These are phyloP conservation scores for Phaeosphaeria sp. DNA, from an alignment of 2,329 filamentous ascomycete species.

Conservation along the genomic window DNA sequence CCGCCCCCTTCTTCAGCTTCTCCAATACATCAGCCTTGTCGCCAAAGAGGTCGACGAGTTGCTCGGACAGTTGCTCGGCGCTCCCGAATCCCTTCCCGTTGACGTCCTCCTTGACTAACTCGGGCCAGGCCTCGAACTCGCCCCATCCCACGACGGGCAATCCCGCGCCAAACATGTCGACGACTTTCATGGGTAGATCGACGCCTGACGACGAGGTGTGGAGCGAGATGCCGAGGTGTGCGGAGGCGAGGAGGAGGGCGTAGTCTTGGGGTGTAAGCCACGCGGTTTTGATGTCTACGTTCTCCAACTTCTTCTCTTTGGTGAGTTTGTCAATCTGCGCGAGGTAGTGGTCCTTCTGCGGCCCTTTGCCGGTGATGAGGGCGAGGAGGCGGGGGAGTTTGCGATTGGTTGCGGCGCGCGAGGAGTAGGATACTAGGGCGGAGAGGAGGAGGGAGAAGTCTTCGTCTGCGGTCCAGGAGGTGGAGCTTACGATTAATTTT, in stretches of 20 bases:
- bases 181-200: conserved; percentile 98
- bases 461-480: conserved; percentile 96
- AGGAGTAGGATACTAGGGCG: conserved; percentile 78
- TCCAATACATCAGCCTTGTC: conserved; percentile 62
- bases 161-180: conserved; percentile 97
- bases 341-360: conserved; percentile 79
- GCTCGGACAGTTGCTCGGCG: conserved; percentile 67
- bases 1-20: conserved; percentile 71
- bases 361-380: conserved; percentile 94
- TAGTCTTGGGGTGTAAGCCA: conserved; percentile 89
- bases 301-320: conserved; percentile 67
- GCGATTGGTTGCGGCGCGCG: conserved; percentile 53
- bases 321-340: conserved; percentile 68
- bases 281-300: conserved; percentile 77
- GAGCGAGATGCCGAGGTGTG: conserved; percentile 88
- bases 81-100: conserved; percentile 88
- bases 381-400: conserved; percentile 74
- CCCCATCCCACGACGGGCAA: conserved; percentile 89
- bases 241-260: conserved; percentile 79
- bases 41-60: conserved; percentile 71
- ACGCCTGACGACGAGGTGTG: conserved; percentile 95
- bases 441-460: conserved; percentile 90
- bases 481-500: conserved; percentile 85
- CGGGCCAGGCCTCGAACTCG: conserved; percentile 84
- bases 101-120: conserved; percentile 84